phyloP scores from a whole-genome alignment of 306 rosid genomes.

The Lagenaria siceraria region DNA sequence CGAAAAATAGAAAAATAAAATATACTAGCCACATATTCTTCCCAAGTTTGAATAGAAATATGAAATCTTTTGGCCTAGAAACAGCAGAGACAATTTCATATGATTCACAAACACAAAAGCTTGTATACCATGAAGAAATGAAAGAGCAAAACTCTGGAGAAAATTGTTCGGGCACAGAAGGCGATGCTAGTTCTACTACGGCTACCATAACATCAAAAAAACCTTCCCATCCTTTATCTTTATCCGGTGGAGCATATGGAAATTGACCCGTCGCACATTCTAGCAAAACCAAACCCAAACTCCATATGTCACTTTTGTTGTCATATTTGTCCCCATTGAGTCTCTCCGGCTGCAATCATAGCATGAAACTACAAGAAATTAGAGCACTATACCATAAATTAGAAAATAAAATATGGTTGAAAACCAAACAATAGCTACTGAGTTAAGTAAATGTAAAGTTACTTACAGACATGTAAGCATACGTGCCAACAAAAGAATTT shows the following conservation, averaged over 20 bases:
- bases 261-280: slow-evolving; percentile 90
- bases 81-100: background rate
- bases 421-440: background rate
- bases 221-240: slow-evolving; percentile 50
- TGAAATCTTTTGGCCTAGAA: background rate
- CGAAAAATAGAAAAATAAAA: background rate
- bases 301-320: slow-evolving; percentile 96
- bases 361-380: background rate
- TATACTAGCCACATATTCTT: background rate
- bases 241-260: slow-evolving; percentile 77
- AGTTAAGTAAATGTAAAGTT: background rate
- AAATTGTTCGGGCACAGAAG: slow-evolving; percentile 69
- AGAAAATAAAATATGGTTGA: background rate
- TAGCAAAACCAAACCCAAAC: slow-evolving; percentile 78
- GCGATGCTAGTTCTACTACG: slow-evolving; percentile 67
- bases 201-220: slow-evolving; percentile 72
- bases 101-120: background rate
- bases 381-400: background rate
- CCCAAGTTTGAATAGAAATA: background rate
- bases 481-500: slow-evolving; percentile 84
- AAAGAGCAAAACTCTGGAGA: slow-evolving; percentile 80
- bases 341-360: slow-evolving; percentile 81
- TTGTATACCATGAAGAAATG: slow-evolving; percentile 77
- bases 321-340: slow-evolving; percentile 60
- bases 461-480: slow-evolving; percentile 94